phyloP scores from a whole-genome alignment of 73 alveolate genomes.

The Effrenium voratum region DNA sequence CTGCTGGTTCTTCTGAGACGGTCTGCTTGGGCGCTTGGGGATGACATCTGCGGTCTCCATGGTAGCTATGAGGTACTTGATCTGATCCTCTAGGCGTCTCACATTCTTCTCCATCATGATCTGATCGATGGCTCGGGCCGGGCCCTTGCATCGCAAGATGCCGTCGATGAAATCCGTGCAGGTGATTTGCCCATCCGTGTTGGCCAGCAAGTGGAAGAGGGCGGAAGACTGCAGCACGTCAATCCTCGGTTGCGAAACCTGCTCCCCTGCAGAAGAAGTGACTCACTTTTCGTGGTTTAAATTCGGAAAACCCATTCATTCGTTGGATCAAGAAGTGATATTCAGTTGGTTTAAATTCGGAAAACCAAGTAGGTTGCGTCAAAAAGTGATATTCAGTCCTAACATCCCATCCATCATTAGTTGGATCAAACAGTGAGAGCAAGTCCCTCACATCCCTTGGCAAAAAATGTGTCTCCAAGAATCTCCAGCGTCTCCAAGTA shows the following conservation, averaged over 20 bases:
- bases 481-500: constrained; percentile 80
- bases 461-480: too few species aligned
- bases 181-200: background rate
- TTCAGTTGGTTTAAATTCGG: too few species aligned
- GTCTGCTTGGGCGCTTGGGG: constrained; percentile 18
- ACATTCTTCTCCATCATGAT: constrained; percentile 28
- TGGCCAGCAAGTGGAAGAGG: constrained; percentile 14
- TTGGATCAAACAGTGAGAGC: too few species aligned
- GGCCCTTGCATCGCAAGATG: constrained; percentile 1
- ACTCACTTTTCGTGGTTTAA: too few species aligned
- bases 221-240: constrained; percentile 25
- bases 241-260: too few species aligned
- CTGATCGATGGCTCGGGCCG: constrained; percentile 36
- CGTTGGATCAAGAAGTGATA: too few species aligned
- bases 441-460: too few species aligned
- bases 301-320: too few species aligned
- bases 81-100: constrained; percentile 18
- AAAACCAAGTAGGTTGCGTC: too few species aligned
- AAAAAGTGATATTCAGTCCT: too few species aligned
- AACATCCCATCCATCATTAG: too few species aligned
- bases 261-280: too few species aligned
- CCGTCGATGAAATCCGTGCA: constrained; percentile 19
- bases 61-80: background rate
- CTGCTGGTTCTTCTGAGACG: background rate
- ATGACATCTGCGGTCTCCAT: constrained; percentile 17